A percentile compares a stretch with the other conserved stretches of the same genome.
These are phyloP conservation scores for Candida alai DNA, from an alignment of 805 yeast species.

Conservation along the genomic window DNA sequence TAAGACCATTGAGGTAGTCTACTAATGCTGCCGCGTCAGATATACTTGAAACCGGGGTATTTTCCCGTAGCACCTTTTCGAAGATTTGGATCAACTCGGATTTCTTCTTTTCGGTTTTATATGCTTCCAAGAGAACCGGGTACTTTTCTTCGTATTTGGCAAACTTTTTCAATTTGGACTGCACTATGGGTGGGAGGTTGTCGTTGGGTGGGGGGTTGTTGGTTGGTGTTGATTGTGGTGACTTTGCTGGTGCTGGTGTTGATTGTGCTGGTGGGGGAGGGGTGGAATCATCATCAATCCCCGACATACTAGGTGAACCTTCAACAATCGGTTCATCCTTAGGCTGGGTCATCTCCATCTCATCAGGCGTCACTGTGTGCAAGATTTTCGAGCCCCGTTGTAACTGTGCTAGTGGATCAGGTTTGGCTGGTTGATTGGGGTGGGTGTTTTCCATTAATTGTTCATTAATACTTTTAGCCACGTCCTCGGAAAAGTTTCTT, in stretches of 20 bases:
- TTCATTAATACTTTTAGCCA: conserved; percentile 41
- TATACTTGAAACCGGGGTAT: conserved; percentile 76
- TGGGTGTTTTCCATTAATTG: conserved; percentile 15
- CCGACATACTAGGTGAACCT: conserved; percentile 9
- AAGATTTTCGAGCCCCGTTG: conserved; percentile 33
- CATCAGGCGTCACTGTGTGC: conserved; percentile 45
- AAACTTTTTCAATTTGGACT: conserved; percentile 66
- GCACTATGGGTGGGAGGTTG: conserved; percentile 49
- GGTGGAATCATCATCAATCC: conserved; percentile 10
- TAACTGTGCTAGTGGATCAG: conserved; percentile 25
- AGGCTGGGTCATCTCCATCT: conserved; percentile 44
- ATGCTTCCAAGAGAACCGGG: conserved; percentile 80
- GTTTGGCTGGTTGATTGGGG: conserved; percentile 1
- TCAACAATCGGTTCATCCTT: conserved; percentile 31
- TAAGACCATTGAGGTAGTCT: conserved; percentile 63
- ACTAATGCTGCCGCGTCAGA: conserved; percentile 67
- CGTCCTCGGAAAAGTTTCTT: conserved; percentile 42
- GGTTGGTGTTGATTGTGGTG: conserved; percentile 1
- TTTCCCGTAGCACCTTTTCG: conserved; percentile 68
- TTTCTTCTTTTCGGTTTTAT: conserved; percentile 72
- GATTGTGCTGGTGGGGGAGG: not conserved
- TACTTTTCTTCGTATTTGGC: conserved; percentile 87
- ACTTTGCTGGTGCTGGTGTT: not conserved
- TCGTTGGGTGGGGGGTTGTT: conserved; percentile 1
- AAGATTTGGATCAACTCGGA: conserved; percentile 55